Conservation (phyloP, 495 filamentous ascomycete genomes). For the Hyphodiscus hymeniophilus region DNA sequence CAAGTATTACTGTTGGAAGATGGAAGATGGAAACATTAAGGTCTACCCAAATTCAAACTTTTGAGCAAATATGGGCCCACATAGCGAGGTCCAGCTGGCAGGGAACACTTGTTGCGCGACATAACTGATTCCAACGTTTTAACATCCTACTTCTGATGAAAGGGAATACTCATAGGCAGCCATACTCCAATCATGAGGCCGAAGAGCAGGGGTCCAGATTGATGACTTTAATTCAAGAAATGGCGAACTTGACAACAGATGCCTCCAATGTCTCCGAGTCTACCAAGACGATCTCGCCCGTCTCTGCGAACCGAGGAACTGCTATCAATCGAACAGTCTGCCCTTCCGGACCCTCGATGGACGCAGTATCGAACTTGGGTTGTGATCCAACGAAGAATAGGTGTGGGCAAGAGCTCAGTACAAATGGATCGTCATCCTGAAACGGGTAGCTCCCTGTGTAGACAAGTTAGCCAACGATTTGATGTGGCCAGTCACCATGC, state of each 20-base stretch:
- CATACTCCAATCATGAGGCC: too few species aligned
- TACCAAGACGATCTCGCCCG: slow-evolving; percentile 73
- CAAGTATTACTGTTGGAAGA: too few species aligned
- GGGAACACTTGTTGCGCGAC: too few species aligned
- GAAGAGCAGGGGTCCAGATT: too few species aligned
- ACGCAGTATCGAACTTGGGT: slow-evolving; percentile 65
- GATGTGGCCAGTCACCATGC: slow-evolving; percentile 22
- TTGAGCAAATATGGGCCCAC: too few species aligned
- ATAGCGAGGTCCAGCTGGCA: too few species aligned
- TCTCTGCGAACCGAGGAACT: slow-evolving; percentile 74
- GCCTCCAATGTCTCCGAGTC: slow-evolving; percentile 78
- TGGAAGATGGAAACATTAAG: too few species aligned
- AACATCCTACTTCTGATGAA: too few species aligned
- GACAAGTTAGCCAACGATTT: slow-evolving; percentile 3
- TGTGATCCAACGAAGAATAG: slow-evolving; percentile 89
- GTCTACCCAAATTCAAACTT: too few species aligned
- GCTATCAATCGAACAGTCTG: slow-evolving; percentile 67
- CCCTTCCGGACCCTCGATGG: slow-evolving; percentile 51
- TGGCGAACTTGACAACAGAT: slow-evolving; percentile 55
- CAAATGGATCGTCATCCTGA: slow-evolving; percentile 82
- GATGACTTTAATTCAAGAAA: slow-evolving; percentile 1
- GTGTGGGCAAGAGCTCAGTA: slow-evolving; percentile 75
- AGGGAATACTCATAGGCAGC: too few species aligned
- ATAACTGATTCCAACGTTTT: too few species aligned
- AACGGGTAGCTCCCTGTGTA: slow-evolving; percentile 85